Conservation (phyloP, 2,329 filamentous ascomycete species). For the Catunica adiposa region DNA sequence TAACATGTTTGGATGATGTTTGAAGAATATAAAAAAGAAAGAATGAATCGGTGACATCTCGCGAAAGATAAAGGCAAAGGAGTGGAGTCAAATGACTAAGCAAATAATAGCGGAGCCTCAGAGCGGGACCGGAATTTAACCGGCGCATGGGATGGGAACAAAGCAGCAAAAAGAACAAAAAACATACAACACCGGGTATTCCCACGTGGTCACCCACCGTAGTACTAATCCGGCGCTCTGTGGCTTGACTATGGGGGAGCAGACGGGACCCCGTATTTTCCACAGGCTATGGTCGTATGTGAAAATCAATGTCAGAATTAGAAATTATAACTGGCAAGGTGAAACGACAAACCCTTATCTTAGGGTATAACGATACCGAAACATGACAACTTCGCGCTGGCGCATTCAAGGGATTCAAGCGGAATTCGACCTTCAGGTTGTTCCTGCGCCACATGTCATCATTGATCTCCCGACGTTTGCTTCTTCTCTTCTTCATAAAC, state of each 20-base stretch:
- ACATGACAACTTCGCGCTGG: not conserved
- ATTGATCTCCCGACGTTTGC: not conserved
- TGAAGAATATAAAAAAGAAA: not conserved
- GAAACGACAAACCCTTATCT: no score
- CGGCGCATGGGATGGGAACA: not conserved
- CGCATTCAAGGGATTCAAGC: not conserved
- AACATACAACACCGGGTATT: no score
- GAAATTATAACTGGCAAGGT: not conserved
- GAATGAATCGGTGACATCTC: not conserved
- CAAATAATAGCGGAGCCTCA: not conserved
- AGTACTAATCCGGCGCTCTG: no score
- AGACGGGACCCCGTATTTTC: no score
- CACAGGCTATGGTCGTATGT: no score
- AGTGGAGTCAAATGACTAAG: slow-evolving; percentile 10
- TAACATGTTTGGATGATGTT: not conserved
- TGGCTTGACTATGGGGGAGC: no score
- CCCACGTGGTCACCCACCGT: no score
- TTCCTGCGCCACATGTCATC: not conserved
- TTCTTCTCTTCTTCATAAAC: not conserved
- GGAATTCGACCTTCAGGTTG: not conserved
- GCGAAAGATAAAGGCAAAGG: not conserved
- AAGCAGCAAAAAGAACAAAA: no score
- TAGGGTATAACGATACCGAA: no score
- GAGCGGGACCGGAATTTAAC: slow-evolving; percentile 2
- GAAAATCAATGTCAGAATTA: no score